Percentiles rank a stretch among this genome's conserved stretches.
Conservation (phyloP, 306 rosid species). For the Vigna radiata region DNA sequence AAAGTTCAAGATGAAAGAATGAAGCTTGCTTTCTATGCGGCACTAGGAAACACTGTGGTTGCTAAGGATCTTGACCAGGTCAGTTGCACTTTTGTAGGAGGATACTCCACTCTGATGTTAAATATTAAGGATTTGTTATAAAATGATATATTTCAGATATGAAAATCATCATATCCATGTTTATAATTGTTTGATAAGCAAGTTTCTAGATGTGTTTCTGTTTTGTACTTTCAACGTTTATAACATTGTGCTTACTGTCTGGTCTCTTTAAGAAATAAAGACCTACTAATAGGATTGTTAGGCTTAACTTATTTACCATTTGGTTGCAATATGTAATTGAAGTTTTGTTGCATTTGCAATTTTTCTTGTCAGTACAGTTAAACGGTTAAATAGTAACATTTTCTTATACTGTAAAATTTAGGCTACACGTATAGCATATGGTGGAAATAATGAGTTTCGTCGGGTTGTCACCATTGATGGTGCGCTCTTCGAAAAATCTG, state of each 20-base stretch:
- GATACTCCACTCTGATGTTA: constrained; percentile 10
- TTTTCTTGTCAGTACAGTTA: constrained; percentile 23
- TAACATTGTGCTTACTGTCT: constrained; percentile 21
- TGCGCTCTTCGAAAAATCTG: constrained; percentile 85
- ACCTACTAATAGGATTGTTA: not conserved
- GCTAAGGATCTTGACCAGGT: constrained; percentile 97
- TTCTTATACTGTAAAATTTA: constrained; percentile 45
- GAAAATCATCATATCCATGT: constrained; percentile 20
- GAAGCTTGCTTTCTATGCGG: constrained; percentile 92
- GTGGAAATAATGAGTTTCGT: constrained; percentile 67
- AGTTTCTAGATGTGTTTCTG: not conserved
- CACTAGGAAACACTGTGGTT: constrained; percentile 78
- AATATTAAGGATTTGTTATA: not conserved
- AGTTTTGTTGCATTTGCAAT: constrained; percentile 1
- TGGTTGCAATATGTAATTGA: constrained; percentile 16
- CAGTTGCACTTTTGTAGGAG: constrained; percentile 34
- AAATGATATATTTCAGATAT: not conserved
- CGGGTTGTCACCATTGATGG: constrained; percentile 97
- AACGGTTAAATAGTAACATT: constrained; percentile 31
- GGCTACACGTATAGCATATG: constrained; percentile 90
- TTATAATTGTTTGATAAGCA: constrained; percentile 10
- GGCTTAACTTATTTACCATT: constrained; percentile 8
- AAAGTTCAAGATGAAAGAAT: constrained; percentile 81
- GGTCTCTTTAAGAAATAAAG: not conserved
- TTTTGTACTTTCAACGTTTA: constrained; percentile 12